Percentiles rank a stretch among this genome's conserved stretches.
Evolutionary conservation across 805 yeast species (phyloP).

Genomic region (Zygoascus bituminiphila): DNA sequence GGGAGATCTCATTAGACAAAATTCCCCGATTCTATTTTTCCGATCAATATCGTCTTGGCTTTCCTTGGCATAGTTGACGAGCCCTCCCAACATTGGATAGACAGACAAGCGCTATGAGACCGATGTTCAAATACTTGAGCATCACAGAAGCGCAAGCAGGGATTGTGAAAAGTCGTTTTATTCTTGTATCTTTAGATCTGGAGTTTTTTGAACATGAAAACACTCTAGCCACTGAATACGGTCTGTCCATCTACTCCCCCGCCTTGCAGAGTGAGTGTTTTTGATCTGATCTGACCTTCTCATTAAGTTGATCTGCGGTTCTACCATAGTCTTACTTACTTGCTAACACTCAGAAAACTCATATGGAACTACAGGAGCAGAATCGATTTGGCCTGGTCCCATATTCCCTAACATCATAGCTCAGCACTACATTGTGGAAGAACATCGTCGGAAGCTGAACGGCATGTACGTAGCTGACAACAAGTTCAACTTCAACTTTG

Average conservation of each 20-base stretch:
- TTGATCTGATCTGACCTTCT: no score
- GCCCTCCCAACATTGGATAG: no score
- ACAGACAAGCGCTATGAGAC: neutral
- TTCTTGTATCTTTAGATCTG: conserved; percentile 13
- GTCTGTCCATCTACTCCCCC: conserved; percentile 16
- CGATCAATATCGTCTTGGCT: no score
- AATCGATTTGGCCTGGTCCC: neutral
- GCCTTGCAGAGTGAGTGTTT: neutral
- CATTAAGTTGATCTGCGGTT: no score
- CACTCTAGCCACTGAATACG: conserved; percentile 14
- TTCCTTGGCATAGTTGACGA: no score
- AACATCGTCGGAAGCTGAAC: conserved; percentile 36
- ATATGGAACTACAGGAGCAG: neutral
- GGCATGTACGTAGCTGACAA: conserved; percentile 50
- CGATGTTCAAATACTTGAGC: neutral
- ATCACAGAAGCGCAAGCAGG: neutral
- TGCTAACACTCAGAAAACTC: neutral
- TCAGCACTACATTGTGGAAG: conserved; percentile 25
- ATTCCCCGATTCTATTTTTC: no score
- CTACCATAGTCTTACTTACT: neutral
- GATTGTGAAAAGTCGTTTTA: neutral
- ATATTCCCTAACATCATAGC: conserved; percentile 1
- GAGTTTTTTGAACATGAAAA: conserved; percentile 16
- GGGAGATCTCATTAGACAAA: no score
- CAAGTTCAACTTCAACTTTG: conserved; percentile 42